Evolutionary conservation across 2,329 filamentous ascomycete species (phyloP).

Genomic region (Penicillium olsonii): DNA sequence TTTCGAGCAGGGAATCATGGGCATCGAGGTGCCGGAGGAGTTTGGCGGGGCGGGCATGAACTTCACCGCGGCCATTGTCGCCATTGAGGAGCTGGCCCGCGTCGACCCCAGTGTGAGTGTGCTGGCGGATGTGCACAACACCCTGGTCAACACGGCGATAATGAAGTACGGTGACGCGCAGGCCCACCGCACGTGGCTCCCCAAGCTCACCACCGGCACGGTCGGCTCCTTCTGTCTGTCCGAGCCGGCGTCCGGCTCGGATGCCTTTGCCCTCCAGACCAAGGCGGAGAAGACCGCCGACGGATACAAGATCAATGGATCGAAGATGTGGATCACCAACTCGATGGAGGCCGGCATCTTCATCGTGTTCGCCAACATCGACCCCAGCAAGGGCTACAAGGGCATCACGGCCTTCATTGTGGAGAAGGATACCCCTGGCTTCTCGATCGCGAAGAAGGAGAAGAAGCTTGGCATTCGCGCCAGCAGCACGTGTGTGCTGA

Average conservation of each 20-base stretch:
- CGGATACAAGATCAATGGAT: conserved; percentile 84
- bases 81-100: conserved; percentile 92
- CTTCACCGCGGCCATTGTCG: conserved; percentile 93
- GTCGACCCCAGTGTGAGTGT: conserved; percentile 95
- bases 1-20: conserved; percentile 97
- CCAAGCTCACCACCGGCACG: conserved; percentile 84
- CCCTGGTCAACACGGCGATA: conserved; percentile 90
- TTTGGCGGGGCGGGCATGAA: conserved; percentile 98
- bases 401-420: conserved; percentile 96
- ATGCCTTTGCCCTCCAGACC: conserved; percentile 93
- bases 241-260: conserved; percentile 88
- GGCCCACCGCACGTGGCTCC: conserved; percentile 82
- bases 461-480: conserved; percentile 98
- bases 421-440: conserved; percentile 84
- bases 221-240: conserved; percentile 91
- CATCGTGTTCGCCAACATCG: conserved; percentile 96
- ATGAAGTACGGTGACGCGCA: conserved; percentile 78
- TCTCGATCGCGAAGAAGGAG: conserved; percentile 98
- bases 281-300: conserved; percentile 80
- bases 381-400: conserved; percentile 90
- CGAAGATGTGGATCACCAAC: conserved; percentile 99
- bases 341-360: conserved; percentile 91
- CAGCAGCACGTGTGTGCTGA: conserved; percentile 94
- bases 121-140: conserved; percentile 96
- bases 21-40: conserved; percentile 95